Evolutionary conservation across 2,329 filamentous ascomycete species (phyloP).

Genomic region (Alternaria sp.): DNA sequence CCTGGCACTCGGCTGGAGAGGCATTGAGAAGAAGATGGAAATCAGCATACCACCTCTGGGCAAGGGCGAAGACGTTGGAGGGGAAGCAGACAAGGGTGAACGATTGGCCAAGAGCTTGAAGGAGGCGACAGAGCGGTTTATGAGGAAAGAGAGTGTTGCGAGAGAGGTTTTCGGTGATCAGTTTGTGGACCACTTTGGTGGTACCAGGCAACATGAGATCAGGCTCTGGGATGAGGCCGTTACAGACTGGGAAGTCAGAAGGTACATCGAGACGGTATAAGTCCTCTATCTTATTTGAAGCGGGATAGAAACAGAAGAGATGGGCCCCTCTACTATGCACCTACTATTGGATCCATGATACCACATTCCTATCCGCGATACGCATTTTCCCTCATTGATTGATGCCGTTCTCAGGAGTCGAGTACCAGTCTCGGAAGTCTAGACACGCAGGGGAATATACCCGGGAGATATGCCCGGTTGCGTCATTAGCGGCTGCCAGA

Average conservation of each 20-base stretch:
- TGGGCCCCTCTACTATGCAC: not conserved
- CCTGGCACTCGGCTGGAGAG: slow-evolving; percentile 86
- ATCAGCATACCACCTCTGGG: slow-evolving; percentile 84
- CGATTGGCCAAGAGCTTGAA: slow-evolving; percentile 84
- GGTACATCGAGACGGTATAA: slow-evolving; percentile 51
- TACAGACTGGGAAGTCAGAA: slow-evolving; percentile 83
- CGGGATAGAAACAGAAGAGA: not conserved
- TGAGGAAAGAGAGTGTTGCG: slow-evolving; percentile 81
- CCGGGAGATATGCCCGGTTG: not conserved
- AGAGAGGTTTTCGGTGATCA: slow-evolving; percentile 91
- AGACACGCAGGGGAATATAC: not conserved
- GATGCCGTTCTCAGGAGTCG: not conserved
- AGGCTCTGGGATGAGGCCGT: slow-evolving; percentile 94
- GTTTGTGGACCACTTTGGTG: slow-evolving; percentile 95
- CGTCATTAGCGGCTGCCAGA: slow-evolving; percentile 1
- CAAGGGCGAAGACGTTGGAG: slow-evolving; percentile 83
- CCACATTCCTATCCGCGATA: slow-evolving; percentile 2
- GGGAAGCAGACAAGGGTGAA: slow-evolving; percentile 73
- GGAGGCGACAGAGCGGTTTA: slow-evolving; percentile 83
- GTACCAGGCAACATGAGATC: slow-evolving; percentile 90
- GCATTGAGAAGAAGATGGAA: slow-evolving; percentile 89
- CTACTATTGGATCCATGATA: not conserved
- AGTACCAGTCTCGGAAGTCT: not conserved
- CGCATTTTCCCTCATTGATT: not conserved
- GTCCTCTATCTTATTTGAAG: not conserved